Conservation (phyloP, 768 basidiomycete species). For the Pluteus cervinus region DNA sequence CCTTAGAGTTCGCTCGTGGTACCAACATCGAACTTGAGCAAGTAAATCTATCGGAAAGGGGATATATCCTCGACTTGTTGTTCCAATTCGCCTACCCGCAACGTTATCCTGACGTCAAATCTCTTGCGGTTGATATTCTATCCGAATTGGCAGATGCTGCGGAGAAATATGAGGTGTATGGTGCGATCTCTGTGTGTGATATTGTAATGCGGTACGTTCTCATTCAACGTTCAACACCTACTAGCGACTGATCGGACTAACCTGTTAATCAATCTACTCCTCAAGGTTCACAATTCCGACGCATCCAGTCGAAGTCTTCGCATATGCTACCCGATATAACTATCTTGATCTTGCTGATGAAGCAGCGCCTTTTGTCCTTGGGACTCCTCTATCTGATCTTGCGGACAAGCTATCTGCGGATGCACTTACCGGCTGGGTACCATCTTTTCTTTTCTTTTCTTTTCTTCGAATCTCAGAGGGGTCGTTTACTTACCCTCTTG, state of each 20-base stretch:
- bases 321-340: constrained; percentile 16
- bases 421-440: too few species aligned
- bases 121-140: not conserved
- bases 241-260: not conserved
- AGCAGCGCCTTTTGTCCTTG: constrained; percentile 13
- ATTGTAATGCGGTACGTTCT: constrained; percentile 17
- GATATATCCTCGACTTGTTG: constrained; percentile 2
- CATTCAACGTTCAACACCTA: not conserved
- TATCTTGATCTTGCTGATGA: constrained; percentile 14
- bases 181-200: constrained; percentile 8
- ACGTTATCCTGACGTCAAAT: constrained; percentile 4
- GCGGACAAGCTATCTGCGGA: too few species aligned
- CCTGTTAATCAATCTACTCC: not conserved
- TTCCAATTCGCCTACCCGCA: constrained; percentile 8
- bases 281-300: constrained; percentile 12
- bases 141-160: constrained; percentile 7
- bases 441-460: too few species aligned
- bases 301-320: constrained; percentile 13
- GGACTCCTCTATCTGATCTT: constrained; percentile 8
- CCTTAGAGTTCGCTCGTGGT: not conserved
- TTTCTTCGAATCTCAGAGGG: too few species aligned
- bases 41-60: constrained; percentile 1
- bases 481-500: too few species aligned
- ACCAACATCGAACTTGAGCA: constrained; percentile 1
- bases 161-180: constrained; percentile 11